These are phyloP conservation scores for Urtica urens DNA, from an alignment of 306 rosid genomes.

Conservation along the genomic window DNA sequence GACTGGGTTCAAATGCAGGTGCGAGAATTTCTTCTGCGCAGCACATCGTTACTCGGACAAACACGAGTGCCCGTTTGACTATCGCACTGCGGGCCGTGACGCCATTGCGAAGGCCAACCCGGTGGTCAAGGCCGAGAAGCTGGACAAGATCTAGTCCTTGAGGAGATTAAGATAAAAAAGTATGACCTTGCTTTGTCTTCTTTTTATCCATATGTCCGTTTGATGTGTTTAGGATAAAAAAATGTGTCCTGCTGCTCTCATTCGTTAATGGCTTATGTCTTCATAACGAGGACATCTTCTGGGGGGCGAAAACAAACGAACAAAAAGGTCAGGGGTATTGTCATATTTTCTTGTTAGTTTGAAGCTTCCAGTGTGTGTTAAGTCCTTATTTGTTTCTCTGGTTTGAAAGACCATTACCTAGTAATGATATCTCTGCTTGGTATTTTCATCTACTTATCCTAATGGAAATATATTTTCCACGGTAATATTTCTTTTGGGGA, in stretches of 20 bases:
- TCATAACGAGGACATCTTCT: slow-evolving; percentile 27
- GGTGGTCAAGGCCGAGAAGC: slow-evolving; percentile 60
- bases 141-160: slow-evolving; percentile 53
- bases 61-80: slow-evolving; percentile 55
- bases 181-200: slow-evolving; percentile 5
- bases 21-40: slow-evolving; percentile 52
- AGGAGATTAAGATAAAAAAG: slow-evolving; percentile 17
- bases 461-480: no score
- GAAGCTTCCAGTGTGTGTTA: slow-evolving; percentile 32
- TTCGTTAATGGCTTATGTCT: slow-evolving; percentile 21
- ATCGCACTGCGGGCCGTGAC: slow-evolving; percentile 39
- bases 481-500: no score
- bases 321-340: no score
- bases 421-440: slow-evolving; percentile 31
- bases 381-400: slow-evolving; percentile 36
- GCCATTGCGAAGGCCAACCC: slow-evolving; percentile 81
- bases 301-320: no score
- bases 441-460: no score
- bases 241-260: slow-evolving; percentile 22
- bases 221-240: slow-evolving; percentile 25
- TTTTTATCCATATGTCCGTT: slow-evolving; percentile 23
- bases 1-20: slow-evolving; percentile 73
- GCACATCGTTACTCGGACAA: slow-evolving; percentile 62
- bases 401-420: slow-evolving; percentile 39
- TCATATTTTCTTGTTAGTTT: slow-evolving; percentile 30